Evolutionary conservation across 2,329 filamentous ascomycete species (phyloP).

Genomic region (Zasmidium angulare): DNA sequence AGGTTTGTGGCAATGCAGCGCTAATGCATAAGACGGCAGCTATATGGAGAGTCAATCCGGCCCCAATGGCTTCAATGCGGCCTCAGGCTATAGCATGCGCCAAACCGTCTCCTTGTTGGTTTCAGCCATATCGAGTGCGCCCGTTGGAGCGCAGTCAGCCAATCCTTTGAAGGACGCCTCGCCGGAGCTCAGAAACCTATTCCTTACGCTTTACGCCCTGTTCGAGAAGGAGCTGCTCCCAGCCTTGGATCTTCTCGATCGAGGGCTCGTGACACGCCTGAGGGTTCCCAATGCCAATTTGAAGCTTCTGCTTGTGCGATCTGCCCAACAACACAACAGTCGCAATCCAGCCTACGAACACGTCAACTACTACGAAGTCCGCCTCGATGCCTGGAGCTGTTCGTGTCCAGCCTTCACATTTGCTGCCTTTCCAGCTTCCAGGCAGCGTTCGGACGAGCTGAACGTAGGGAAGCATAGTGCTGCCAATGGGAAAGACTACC

Average conservation of each 20-base stretch:
- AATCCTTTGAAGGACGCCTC: conserved; percentile 44
- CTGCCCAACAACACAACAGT: conserved; percentile 45
- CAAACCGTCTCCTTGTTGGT: conserved; percentile 31
- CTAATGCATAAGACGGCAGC: conserved; percentile 9
- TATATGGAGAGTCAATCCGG: not conserved
- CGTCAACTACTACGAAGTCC: conserved; percentile 70
- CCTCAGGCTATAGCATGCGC: conserved; percentile 11
- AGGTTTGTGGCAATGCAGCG: conserved; percentile 2
- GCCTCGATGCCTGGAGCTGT: conserved; percentile 79
- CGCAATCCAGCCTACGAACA: conserved; percentile 27
- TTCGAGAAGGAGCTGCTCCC: conserved; percentile 80
- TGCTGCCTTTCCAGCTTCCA: conserved; percentile 57
- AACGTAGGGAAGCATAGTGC: not conserved
- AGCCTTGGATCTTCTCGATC: conserved; percentile 83
- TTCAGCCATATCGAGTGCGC: conserved; percentile 27
- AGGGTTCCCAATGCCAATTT: not conserved
- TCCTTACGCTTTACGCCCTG: conserved; percentile 81
- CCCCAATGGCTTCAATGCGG: not conserved
- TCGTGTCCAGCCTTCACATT: conserved; percentile 83
- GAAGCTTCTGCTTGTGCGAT: conserved; percentile 62
- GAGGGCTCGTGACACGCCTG: conserved; percentile 64
- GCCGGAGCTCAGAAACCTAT: conserved; percentile 41
- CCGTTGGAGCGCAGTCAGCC: conserved; percentile 26
- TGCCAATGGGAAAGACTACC: conserved; percentile 8
- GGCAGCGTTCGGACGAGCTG: not conserved